Base-by-base conservation (phyloP, 2,329 filamentous ascomycete species). In the Ophiostoma quercus region DNA sequence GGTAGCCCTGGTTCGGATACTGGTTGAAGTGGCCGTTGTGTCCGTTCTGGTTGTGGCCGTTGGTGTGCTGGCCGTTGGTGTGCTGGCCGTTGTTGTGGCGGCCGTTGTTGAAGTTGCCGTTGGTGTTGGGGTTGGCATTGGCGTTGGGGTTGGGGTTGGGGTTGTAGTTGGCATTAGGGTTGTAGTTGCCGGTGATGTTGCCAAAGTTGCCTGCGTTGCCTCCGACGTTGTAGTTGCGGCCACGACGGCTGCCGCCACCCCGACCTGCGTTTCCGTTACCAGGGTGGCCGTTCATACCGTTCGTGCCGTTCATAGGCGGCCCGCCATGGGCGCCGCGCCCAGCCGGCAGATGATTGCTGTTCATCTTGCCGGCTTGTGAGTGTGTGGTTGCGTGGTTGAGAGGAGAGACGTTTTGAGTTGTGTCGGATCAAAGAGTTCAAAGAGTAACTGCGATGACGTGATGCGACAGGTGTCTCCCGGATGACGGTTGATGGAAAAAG, bases 301-400 rank as follows among this genome's bases (percentile, higher is more conserved):
- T 68, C 43, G 57, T 68, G 25, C 75, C 75, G 60, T 67, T 68
- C 43, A 65, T 51, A 51, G 67, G 69, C 16, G 77, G 81, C 82
- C 68, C 71, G 82, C 84, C 81, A 86, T 84, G 79, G 84, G 84
- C 81, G 88, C 87, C 69, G 51, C 72, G 72, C 85, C 89, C 89
- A 87, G 88, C 88, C 87, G 88, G 87, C 88, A 90, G 87, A 89
- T 90, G 88, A 85, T 84, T 85, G 81, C 83, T 83, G 83, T 88
- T 90, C 89, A 92, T 92, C 88, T 85, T 91, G 86, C 87, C 88
- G 87, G 86, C 85, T 81, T 86, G 84, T 85, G 85, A 79, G 39
- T 19, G 62, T 37, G 34, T 22, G 32, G 39, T 65, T 34, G 57
- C 39, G 16, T 6, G 25, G 34, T 22, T 6, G 62, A 5, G n/a